Base-by-base conservation (phyloP, 2,329 filamentous ascomycete genomes). In the Colletotrichum graminicola region DNA sequence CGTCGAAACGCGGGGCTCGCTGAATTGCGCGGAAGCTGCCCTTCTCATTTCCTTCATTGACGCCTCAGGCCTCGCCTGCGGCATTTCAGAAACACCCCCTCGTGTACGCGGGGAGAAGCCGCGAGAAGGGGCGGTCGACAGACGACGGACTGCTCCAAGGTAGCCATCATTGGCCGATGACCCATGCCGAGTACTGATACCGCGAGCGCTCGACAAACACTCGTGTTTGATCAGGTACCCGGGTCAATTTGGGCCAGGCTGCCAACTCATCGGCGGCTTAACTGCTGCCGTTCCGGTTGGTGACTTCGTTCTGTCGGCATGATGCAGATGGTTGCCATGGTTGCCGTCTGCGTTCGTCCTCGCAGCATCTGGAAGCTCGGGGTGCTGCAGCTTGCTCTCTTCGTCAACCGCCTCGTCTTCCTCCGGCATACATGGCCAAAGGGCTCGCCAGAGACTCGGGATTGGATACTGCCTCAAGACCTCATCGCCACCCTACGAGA, bases 211-310 rank as follows among this genome's bases (percentile, higher is more conserved):
- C 51, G 51, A 71, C 64, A 59, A 41, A 29, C 51, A 39, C 54
- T 47, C 43, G 62, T 34, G 39, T 26, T 55, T 47, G 61, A 55
- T 63, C 36, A 63, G 61, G 49, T 65, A 57, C 41, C 51, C 39
- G 39, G 14, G 26, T 26, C 26, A 5, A n/a, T 5, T 61, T 51
- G 34, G 45, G 57, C 64, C 57, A 71, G 47, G 34, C 59, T 72
- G 69, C 61, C 69, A 72, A 68, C 69, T 69, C 69, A 72, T 63
- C 65, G 69, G 59, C 69, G 66, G 69, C 69, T 69, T 54, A 47
- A 34, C 45, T n/a, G 60, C 60, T 49, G 34, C 60, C 41, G n/a
- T 69, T 72, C 69, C 65, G 65, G 65, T 72, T 72, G 69, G 69
- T 68, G 59, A 36, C 29, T 64, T 62, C 34, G 34, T 52, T 34